Evolutionary conservation across 2,329 filamentous ascomycete genomes (phyloP), one percentile per base, ranked within the genome.

Genomic region (Colletotrichum eleusines): DNA sequence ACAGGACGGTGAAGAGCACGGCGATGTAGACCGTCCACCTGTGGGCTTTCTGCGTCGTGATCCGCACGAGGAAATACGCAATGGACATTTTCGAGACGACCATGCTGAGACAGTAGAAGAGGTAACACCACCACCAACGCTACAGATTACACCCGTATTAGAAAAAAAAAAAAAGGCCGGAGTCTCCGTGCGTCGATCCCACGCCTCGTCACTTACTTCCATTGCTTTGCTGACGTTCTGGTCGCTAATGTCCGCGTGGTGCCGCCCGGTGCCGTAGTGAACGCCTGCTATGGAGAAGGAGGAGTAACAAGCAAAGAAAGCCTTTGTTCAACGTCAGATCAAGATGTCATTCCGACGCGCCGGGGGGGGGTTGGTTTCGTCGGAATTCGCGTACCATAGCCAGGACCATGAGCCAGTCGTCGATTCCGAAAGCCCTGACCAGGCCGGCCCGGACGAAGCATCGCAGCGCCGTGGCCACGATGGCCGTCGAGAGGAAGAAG

Each of bases 231-330:
- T 28, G 18, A 76, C 75, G 26, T 81, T 69, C 1, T 73, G 63
- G 0, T 61, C 11, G 2, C 71, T 58, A 8, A 84, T 74, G 31
- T 83, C 79, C 2, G 23, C 46, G 28, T 74, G 75, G 71, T 83
- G 81, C 3, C 79, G 77, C 4, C 83, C 83, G 0, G 83, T 85
- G 23, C 83, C 83, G 72, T 82, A 77, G 14, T 77, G 69, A 31
- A 84, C 75, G 26, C 83, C 82, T 0, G 76, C 46, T 3, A 81
- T 75, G 0, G 80, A 77, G 50, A 74, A 79, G n/a, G 74, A 73
- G 55, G 76, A 75, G 72, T 80, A 84, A 6, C 79, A 69, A n/a
- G 77, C 66, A 68, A 83, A 84, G n/a, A 76, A 78, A 9, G 73
- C 71, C 80, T 82, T 2, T 11, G n/a, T n/a, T 2, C 23, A 18